Conservation (phyloP, 169 alveolate species). For the Theileria luwenshuni region DNA sequence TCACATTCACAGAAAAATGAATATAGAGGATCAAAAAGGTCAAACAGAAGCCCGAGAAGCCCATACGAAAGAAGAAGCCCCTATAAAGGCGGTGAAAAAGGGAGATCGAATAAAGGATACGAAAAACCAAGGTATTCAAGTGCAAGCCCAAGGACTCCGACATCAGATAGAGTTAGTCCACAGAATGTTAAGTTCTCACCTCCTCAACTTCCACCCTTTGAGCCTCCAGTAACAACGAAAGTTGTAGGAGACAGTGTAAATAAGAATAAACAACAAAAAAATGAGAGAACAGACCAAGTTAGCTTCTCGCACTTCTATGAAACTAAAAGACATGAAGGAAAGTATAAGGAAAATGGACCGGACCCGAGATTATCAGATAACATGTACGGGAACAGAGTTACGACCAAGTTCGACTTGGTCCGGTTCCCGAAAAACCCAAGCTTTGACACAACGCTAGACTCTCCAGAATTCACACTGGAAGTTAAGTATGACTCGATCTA, state of each 20-base stretch:
- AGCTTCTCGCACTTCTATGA: constrained; percentile 21
- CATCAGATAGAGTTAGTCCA: constrained; percentile 44
- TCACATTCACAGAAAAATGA: neutral
- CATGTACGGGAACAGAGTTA: constrained; percentile 32
- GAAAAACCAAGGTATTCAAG: neutral
- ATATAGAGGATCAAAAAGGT: constrained; percentile 1
- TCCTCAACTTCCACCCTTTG: constrained; percentile 61
- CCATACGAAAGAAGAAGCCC: neutral
- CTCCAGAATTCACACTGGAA: constrained; percentile 46
- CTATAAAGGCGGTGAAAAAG: neutral
- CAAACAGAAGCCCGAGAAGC: constrained; percentile 15
- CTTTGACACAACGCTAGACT: constrained; percentile 49
- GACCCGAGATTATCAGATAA: constrained; percentile 41
- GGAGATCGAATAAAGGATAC: constrained; percentile 19
- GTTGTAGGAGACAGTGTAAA: neutral
- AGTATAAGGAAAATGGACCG: constrained; percentile 23
- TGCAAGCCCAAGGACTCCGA: constrained; percentile 53
- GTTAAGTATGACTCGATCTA: constrained; percentile 22
- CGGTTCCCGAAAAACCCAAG: constrained; percentile 26
- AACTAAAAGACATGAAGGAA: constrained; percentile 15
- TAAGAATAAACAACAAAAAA: neutral
- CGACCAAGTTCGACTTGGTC: constrained; percentile 41
- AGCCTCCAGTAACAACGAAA: constrained; percentile 9
- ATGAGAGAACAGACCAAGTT: neutral
- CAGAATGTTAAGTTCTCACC: constrained; percentile 38